phyloP scores from a whole-genome alignment of 169 alveolate genomes.

The Eimeria falciformis region DNA sequence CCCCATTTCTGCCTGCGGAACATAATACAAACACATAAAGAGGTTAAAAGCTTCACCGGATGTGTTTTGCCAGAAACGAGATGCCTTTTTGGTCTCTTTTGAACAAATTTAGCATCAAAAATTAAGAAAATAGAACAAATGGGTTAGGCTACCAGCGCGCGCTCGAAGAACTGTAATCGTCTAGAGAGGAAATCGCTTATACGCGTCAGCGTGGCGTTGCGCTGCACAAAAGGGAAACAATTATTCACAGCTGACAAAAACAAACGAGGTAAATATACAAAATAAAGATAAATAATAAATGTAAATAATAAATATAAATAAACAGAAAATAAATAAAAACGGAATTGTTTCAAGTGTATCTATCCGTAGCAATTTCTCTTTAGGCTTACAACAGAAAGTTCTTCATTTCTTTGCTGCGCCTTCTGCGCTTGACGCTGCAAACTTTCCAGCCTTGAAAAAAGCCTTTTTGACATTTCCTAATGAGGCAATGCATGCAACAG shows the following conservation, averaged over 20 bases:
- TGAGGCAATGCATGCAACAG: too few relatives aligned
- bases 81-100: too few relatives aligned
- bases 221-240: slow-evolving; percentile 21
- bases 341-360: too few relatives aligned
- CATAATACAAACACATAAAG: neutral
- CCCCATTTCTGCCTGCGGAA: slow-evolving; percentile 60
- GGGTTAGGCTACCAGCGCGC: slow-evolving; percentile 70
- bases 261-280: neutral
- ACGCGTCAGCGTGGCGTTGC: slow-evolving; percentile 66
- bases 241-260: too few relatives aligned
- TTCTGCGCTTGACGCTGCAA: slow-evolving; percentile 29
- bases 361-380: too few relatives aligned
- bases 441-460: neutral
- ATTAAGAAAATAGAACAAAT: too few relatives aligned
- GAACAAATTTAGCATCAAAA: too few relatives aligned
- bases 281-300: neutral
- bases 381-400: slow-evolving; percentile 18
- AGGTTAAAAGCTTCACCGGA: too few relatives aligned
- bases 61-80: too few relatives aligned
- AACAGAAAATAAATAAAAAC: too few relatives aligned
- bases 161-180: slow-evolving; percentile 71
- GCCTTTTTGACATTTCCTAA: too few relatives aligned
- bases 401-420: slow-evolving; percentile 46
- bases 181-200: slow-evolving; percentile 73
- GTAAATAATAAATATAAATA: too few relatives aligned